A percentile compares a stretch with the other conserved stretches of the same genome.
Conservation (phyloP, 257 asterid species). For the Osmanthus fragrans region DNA sequence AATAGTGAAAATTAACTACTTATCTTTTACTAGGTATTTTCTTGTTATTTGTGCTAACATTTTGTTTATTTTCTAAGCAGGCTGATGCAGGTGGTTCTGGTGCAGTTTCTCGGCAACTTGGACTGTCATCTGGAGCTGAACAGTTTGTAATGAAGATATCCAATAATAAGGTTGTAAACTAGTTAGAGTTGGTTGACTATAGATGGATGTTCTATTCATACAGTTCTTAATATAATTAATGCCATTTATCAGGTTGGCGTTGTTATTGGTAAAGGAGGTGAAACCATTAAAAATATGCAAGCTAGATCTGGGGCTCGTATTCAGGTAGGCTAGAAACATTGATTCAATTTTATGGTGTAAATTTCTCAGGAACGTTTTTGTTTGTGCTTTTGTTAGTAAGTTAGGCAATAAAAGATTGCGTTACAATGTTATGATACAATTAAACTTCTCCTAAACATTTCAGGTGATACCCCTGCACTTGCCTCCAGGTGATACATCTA, state of each 20-base stretch:
- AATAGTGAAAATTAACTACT: background rate
- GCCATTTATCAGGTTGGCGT: conserved; percentile 72
- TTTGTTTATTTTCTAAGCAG: conserved; percentile 36
- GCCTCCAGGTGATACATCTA: conserved; percentile 90
- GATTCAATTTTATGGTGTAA: background rate
- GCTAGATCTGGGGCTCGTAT: conserved; percentile 70
- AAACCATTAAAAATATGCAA: no score
- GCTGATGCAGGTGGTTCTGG: conserved; percentile 89
- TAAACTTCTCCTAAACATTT: conserved; percentile 15
- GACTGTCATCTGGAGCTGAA: conserved; percentile 65
- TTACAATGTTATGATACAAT: background rate
- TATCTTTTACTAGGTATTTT: background rate
- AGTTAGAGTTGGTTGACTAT: no score
- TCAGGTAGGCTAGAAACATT: conserved; percentile 46
- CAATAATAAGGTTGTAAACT: conserved; percentile 65
- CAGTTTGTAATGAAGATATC: conserved; percentile 65
- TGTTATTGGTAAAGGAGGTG: conserved; percentile 74
- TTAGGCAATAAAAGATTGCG: no score
- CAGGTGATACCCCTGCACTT: conserved; percentile 92
- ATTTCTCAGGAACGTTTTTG: background rate
- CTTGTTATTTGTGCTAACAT: conserved; percentile 14
- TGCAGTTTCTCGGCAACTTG: conserved; percentile 56
- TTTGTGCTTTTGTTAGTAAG: no score
- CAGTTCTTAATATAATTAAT: background rate
- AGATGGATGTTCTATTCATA: no score